Base-by-base conservation (phyloP, 495 filamentous ascomycete species). In the Chaetomium tenue region DNA sequence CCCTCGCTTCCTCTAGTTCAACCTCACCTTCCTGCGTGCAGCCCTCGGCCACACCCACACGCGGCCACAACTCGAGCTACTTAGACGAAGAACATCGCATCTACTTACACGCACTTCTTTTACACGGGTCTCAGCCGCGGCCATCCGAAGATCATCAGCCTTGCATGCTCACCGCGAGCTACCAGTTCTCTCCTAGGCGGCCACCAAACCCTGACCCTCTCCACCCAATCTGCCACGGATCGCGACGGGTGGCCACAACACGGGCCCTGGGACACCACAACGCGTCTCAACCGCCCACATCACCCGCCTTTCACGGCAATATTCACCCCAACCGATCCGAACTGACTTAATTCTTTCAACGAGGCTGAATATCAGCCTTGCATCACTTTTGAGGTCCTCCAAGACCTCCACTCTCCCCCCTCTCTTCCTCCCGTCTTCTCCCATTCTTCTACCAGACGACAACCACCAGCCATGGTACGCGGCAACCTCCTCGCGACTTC, bases 361-460 rank as follows among this genome's bases (percentile, higher is more conserved):
- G 60, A 75, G 78, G 74, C 76, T 77, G 75, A 75, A 33, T 53
- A 54, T 73, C 74, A 76, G 76, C 72, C 76, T 77, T 74, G 72
- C 75, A 78, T 69, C 61, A 65, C 61, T 61, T 69, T 58, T 48
- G 65, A 67, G 53, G 64, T 60, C 55, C 57, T 56, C 56, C 60
- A 60, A 62, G 59, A 44, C 61, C 51, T 55, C 67, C 37, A 1
- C 39, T 56, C 25, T 30, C 37, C 52, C 26, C 25, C 26, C 51
- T 15, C 30, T 13, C 53, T 18, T 23, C 16, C 53, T 40, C 53
- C 23, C 18, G 4, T 20, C 46, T 20, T 6, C 46, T 47, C n/a
- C 44, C 11, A 37, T 8, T 37, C 33, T 11, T 37, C 44, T 20
- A 47, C 44, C 15, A 5, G 12, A 56, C 33, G 20, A 37, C 60